These are phyloP conservation scores for Saccharata proteae DNA, from an alignment of 2,329 filamentous ascomycete species.

Conservation along the genomic window DNA sequence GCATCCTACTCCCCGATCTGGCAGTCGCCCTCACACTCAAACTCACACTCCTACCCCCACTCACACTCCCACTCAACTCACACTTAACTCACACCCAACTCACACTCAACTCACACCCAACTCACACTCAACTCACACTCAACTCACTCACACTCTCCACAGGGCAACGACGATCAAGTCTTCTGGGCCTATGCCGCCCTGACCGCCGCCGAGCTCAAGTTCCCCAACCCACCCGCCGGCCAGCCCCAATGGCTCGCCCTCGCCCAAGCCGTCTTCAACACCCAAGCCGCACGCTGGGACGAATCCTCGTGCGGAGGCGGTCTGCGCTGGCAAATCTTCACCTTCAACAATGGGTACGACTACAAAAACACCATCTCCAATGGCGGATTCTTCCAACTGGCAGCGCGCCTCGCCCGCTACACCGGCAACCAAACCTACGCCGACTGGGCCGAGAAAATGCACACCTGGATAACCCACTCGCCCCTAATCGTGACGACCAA, in stretches of 20 bases:
- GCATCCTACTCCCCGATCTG: too few relatives aligned
- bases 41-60: not conserved
- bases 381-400: slow-evolving; percentile 26
- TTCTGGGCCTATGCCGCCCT: slow-evolving; percentile 48
- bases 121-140: not conserved
- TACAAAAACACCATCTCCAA: slow-evolving; percentile 29
- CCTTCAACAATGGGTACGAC: slow-evolving; percentile 22
- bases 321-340: slow-evolving; percentile 25
- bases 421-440: slow-evolving; percentile 25
- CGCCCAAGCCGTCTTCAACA: slow-evolving; percentile 28
- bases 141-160: slow-evolving; percentile 2
- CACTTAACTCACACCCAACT: not conserved
- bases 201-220: slow-evolving; percentile 42
- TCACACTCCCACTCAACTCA: not conserved
- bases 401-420: slow-evolving; percentile 24
- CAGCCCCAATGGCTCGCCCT: slow-evolving; percentile 33
- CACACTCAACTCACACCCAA: not conserved
- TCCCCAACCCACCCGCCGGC: slow-evolving; percentile 27
- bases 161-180: slow-evolving; percentile 45
- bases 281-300: slow-evolving; percentile 22
- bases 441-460: slow-evolving; percentile 22
- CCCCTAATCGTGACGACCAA: slow-evolving; percentile 12
- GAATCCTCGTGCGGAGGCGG: slow-evolving; percentile 20
- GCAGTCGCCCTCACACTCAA: too few relatives aligned
- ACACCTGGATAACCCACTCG: slow-evolving; percentile 21